A percentile compares a stretch with the other conserved stretches of the same genome.
phyloP scores from a whole-genome alignment of 1,284 basidiomycete genomes.

The Nidula niveotomentosa region DNA sequence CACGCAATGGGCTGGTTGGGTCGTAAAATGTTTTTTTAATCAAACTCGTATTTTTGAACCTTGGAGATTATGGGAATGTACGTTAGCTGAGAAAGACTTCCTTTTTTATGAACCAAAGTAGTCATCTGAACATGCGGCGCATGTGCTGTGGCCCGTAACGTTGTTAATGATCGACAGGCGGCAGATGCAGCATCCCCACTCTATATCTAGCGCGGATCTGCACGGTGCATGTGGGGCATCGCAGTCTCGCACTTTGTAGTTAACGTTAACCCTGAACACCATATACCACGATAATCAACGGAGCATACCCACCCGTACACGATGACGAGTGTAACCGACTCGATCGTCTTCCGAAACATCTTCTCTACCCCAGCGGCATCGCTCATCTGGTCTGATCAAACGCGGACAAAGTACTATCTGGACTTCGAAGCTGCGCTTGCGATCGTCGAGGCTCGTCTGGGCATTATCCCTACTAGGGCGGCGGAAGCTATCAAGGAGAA shows the following conservation, averaged over 20 bases:
- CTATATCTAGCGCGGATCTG: too few relatives aligned
- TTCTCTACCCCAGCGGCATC: constrained; percentile 36
- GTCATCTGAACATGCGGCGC: neutral
- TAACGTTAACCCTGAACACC: too few relatives aligned
- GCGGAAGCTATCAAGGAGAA: constrained; percentile 28
- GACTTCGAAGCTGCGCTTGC: constrained; percentile 38
- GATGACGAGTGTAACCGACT: constrained; percentile 30
- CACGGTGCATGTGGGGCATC: too few relatives aligned
- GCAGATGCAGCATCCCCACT: neutral
- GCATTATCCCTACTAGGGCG: constrained; percentile 36
- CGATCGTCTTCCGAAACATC: constrained; percentile 32
- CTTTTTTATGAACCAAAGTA: neutral
- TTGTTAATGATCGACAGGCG: neutral
- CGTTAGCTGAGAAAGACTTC: neutral
- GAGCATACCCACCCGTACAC: too few relatives aligned
- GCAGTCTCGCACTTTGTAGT: too few relatives aligned
- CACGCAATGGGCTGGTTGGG: too few relatives aligned
- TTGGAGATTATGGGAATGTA: neutral
- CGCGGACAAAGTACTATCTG: constrained; percentile 35
- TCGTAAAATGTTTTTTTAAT: neutral
- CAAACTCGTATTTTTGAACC: neutral
- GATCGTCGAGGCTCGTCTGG: constrained; percentile 30
- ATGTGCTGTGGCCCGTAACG: neutral
- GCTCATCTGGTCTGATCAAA: constrained; percentile 38
- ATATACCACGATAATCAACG: too few relatives aligned